Percentiles rank a stretch among this genome's conserved stretches.
These are phyloP conservation scores for Lasiodiplodia hormozganensis DNA, from an alignment of 2,329 filamentous ascomycete genomes.

Conservation along the genomic window DNA sequence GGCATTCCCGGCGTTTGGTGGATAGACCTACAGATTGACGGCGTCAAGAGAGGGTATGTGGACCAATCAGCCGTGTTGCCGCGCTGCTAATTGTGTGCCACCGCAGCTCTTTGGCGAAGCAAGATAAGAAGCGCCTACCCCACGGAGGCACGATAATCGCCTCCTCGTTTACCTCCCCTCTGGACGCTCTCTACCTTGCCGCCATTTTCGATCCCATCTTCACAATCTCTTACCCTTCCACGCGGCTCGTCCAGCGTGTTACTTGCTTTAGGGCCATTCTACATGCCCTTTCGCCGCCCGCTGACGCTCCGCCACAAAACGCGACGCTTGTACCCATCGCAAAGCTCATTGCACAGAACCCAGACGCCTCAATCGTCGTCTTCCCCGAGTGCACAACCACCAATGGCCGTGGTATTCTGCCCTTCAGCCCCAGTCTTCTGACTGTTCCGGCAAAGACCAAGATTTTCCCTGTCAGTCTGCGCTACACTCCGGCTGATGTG, in stretches of 20 bases:
- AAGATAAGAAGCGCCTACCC: slow-evolving; percentile 75
- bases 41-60: slow-evolving; percentile 83
- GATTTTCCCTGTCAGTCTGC: slow-evolving; percentile 89
- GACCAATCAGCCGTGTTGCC: background rate
- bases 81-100: slow-evolving; percentile 15
- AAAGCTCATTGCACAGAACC: slow-evolving; percentile 69
- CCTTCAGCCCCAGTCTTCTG: slow-evolving; percentile 79
- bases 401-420: slow-evolving; percentile 88
- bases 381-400: slow-evolving; percentile 96
- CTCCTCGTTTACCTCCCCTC: slow-evolving; percentile 87
- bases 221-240: slow-evolving; percentile 80
- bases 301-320: slow-evolving; percentile 41
- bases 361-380: slow-evolving; percentile 78
- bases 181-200: slow-evolving; percentile 92
- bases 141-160: slow-evolving; percentile 83
- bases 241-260: slow-evolving; percentile 75
- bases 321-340: slow-evolving; percentile 46
- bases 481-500: slow-evolving; percentile 87
- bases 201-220: slow-evolving; percentile 97
- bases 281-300: slow-evolving; percentile 71
- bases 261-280: slow-evolving; percentile 77
- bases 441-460: slow-evolving; percentile 70
- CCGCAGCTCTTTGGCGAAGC: slow-evolving; percentile 69
- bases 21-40: slow-evolving; percentile 98
- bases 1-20: slow-evolving; percentile 94